phyloP scores from a whole-genome alignment of 2,329 filamentous ascomycete genomes.

The Neofusicoccum sp. region DNA sequence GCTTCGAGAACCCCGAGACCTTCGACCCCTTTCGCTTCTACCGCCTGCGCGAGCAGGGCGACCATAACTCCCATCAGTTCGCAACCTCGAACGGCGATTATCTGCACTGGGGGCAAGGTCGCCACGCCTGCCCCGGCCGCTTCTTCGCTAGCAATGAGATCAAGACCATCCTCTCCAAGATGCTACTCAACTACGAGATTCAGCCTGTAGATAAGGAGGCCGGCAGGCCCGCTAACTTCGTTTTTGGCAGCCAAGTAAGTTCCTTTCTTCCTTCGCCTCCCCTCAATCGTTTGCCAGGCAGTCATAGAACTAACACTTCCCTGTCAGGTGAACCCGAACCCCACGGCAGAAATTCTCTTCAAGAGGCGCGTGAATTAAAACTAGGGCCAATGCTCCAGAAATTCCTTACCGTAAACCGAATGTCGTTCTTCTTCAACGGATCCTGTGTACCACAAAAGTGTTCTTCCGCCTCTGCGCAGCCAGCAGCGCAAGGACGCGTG shows the following conservation, averaged over 20 bases:
- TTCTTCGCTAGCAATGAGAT: conserved; percentile 40
- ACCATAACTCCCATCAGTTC: conserved; percentile 30
- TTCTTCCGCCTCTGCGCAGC: too few relatives aligned
- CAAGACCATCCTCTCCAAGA: conserved; percentile 35
- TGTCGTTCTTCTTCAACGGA: too few relatives aligned
- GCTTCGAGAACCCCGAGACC: conserved; percentile 20
- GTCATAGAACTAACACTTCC: background rate
- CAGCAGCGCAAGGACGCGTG: too few relatives aligned
- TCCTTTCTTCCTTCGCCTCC: background rate
- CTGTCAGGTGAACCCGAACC: background rate
- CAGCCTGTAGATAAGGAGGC: conserved; percentile 20
- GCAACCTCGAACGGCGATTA: conserved; percentile 31
- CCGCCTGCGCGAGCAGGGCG: conserved; percentile 18
- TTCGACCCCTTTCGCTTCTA: conserved; percentile 25
- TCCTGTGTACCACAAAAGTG: too few relatives aligned
- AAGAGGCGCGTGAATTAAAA: background rate
- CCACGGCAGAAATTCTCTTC: conserved; percentile 1
- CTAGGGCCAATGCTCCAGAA: too few relatives aligned
- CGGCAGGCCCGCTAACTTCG: conserved; percentile 15
- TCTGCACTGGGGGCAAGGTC: conserved; percentile 35
- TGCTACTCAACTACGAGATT: conserved; percentile 34
- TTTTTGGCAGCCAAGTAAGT: conserved; percentile 11
- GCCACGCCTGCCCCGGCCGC: conserved; percentile 37
- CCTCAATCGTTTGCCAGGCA: background rate
- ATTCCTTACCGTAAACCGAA: too few relatives aligned